These are phyloP conservation scores for Aspergillus persii DNA, from an alignment of 2,329 filamentous ascomycete genomes.

Conservation along the genomic window DNA sequence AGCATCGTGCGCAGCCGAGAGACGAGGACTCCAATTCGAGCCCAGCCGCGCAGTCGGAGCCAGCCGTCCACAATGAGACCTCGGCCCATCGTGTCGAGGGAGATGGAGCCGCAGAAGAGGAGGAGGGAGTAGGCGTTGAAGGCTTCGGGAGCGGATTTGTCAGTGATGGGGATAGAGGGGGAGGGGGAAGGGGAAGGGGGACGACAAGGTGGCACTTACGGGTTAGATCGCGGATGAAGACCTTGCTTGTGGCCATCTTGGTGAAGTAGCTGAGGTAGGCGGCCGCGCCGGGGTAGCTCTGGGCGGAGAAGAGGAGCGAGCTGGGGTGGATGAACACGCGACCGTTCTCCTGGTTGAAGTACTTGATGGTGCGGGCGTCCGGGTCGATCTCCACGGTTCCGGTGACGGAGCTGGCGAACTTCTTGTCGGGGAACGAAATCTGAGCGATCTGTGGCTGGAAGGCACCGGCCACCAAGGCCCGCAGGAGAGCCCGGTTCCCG, in stretches of 20 bases:
- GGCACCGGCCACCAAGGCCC: constrained; percentile 69
- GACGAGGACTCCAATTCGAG: constrained; percentile 86
- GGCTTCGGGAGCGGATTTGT: constrained; percentile 37
- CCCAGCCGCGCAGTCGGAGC: constrained; percentile 85
- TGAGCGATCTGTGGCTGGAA: constrained; percentile 85
- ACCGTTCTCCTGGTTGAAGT: constrained; percentile 80
- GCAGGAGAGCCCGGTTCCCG: constrained; percentile 54
- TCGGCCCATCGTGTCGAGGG: constrained; percentile 80
- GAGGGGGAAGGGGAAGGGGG: neutral
- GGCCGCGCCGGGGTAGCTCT: constrained; percentile 71
- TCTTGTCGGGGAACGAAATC: constrained; percentile 93
- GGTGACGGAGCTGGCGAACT: constrained; percentile 81
- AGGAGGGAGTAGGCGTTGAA: constrained; percentile 88
- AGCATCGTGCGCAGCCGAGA: constrained; percentile 80
- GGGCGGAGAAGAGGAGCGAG: constrained; percentile 79
- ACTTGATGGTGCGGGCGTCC: constrained; percentile 87
- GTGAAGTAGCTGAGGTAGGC: constrained; percentile 86
- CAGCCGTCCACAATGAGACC: constrained; percentile 90
- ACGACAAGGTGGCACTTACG: constrained; percentile 54
- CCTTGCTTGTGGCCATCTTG: constrained; percentile 87
- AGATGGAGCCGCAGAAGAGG: constrained; percentile 81
- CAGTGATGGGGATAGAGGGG: neutral
- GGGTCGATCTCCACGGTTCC: constrained; percentile 92
- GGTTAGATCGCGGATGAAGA: constrained; percentile 87
- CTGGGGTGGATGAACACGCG: constrained; percentile 91